These are phyloP conservation scores for Halteria grandinella DNA, from an alignment of 73 alveolate genomes.

Conservation along the genomic window DNA sequence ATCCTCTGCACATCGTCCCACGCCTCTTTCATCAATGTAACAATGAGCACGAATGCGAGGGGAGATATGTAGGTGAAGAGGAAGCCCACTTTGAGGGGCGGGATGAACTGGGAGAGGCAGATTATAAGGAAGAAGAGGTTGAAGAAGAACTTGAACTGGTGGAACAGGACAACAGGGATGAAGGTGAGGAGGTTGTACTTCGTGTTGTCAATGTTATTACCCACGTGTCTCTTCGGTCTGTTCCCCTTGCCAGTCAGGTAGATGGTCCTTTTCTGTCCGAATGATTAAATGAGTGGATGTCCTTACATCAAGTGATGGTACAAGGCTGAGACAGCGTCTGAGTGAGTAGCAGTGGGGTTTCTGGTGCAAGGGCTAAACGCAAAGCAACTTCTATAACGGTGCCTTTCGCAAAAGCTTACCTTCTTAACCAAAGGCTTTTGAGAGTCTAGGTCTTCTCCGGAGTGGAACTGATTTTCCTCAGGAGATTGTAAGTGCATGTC, in stretches of 20 bases:
- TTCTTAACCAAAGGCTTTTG: no score
- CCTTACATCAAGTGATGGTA: no score
- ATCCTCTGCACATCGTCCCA: slow-evolving; percentile 91
- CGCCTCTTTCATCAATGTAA: slow-evolving; percentile 93
- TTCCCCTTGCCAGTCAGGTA: slow-evolving; percentile 65
- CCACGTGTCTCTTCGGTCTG: slow-evolving; percentile 50
- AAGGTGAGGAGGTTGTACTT: slow-evolving; percentile 78
- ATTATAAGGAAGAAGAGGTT: slow-evolving; percentile 87
- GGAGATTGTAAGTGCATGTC: no score
- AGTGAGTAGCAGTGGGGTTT: no score
- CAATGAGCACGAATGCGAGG: slow-evolving; percentile 87
- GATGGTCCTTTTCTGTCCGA: slow-evolving; percentile 57
- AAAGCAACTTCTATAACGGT: no score
- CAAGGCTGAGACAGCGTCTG: no score
- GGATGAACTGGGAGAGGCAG: slow-evolving; percentile 77
- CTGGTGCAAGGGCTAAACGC: no score
- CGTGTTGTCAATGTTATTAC: slow-evolving; percentile 57
- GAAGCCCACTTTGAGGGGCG: slow-evolving; percentile 76
- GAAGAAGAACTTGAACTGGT: slow-evolving; percentile 89
- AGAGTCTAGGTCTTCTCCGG: no score
- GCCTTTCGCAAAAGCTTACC: no score
- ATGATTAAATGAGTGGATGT: no score
- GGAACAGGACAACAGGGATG: slow-evolving; percentile 83
- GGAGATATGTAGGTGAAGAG: slow-evolving; percentile 95
- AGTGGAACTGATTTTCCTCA: no score